Evolutionary conservation across 495 filamentous ascomycete genomes (phyloP).

Genomic region (Penicillium daleae): DNA sequence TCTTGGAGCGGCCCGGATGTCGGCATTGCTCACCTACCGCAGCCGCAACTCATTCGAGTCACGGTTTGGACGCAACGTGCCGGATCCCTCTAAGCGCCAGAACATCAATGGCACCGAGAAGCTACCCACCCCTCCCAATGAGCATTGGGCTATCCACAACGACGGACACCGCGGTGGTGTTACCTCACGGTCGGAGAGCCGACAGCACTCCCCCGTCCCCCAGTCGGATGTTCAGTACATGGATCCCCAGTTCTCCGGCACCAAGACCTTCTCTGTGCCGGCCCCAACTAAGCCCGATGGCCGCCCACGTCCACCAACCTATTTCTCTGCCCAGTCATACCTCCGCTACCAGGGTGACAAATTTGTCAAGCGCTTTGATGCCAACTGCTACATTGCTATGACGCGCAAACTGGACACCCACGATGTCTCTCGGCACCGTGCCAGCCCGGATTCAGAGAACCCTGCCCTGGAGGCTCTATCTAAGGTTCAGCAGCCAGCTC

Average conservation of each 20-base stretch:
- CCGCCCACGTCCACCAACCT: constrained; percentile 68
- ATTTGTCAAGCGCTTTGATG: constrained; percentile 95
- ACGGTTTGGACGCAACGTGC: constrained; percentile 89
- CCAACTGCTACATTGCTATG: constrained; percentile 98
- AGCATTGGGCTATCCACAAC: constrained; percentile 94
- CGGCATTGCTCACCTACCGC: constrained; percentile 91
- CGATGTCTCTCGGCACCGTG: constrained; percentile 79
- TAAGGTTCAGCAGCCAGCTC: constrained; percentile 80
- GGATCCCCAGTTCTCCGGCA: constrained; percentile 81
- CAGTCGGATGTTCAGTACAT: constrained; percentile 49
- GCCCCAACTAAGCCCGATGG: constrained; percentile 25
- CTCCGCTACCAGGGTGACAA: constrained; percentile 97
- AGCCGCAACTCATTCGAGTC: constrained; percentile 96
- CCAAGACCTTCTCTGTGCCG: constrained; percentile 52
- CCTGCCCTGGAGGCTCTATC: constrained; percentile 74
- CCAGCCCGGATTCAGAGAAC: constrained; percentile 42
- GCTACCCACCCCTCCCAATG: constrained; percentile 69
- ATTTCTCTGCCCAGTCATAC: constrained; percentile 97
- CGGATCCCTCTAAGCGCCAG: constrained; percentile 78
- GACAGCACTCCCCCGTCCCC: constrained; percentile 40
- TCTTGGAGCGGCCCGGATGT: constrained; percentile 94
- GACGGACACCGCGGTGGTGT: constrained; percentile 77
- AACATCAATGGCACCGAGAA: constrained; percentile 70
- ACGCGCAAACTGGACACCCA: constrained; percentile 99
- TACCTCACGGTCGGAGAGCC: constrained; percentile 39